These are phyloP conservation scores for Diutina siamensis DNA, from an alignment of 1,139 yeast species.

Conservation along the genomic window DNA sequence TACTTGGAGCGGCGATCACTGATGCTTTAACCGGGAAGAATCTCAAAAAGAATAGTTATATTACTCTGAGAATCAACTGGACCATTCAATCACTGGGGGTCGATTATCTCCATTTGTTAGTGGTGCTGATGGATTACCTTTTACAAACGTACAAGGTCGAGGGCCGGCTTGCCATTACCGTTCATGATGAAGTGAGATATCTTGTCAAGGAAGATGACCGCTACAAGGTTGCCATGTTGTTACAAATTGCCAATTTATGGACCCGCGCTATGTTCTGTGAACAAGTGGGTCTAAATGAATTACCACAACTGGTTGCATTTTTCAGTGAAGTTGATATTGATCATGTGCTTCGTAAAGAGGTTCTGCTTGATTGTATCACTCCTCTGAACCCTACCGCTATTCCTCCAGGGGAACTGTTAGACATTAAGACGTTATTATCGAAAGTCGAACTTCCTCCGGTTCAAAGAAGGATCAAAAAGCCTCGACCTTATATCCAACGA, in stretches of 20 bases:
- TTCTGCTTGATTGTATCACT: slow-evolving; percentile 76
- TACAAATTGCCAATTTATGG: slow-evolving; percentile 90
- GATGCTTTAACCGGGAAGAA: slow-evolving; percentile 63
- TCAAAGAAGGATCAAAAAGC: background rate
- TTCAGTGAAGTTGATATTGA: slow-evolving; percentile 93
- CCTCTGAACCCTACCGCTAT: slow-evolving; percentile 73
- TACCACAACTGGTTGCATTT: slow-evolving; percentile 93
- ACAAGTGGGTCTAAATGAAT: slow-evolving; percentile 76
- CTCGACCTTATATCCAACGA: background rate
- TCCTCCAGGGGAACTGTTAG: slow-evolving; percentile 68
- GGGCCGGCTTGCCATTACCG: slow-evolving; percentile 76
- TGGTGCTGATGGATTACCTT: slow-evolving; percentile 83
- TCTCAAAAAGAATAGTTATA: slow-evolving; percentile 51
- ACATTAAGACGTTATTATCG: slow-evolving; percentile 36
- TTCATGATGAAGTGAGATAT: slow-evolving; percentile 90
- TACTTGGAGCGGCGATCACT: slow-evolving; percentile 87
- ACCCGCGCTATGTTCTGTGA: slow-evolving; percentile 93
- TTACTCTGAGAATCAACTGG: slow-evolving; percentile 95
- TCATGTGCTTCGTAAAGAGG: slow-evolving; percentile 79
- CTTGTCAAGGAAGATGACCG: slow-evolving; percentile 62
- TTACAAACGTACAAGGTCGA: slow-evolving; percentile 52
- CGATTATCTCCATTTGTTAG: slow-evolving; percentile 77
- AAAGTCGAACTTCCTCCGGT: background rate
- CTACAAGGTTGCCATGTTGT: slow-evolving; percentile 65
- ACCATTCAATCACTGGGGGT: slow-evolving; percentile 98